Evolutionary conservation across 495 filamentous ascomycete species (phyloP).

Genomic region (Xanthoparmelia taractica): DNA sequence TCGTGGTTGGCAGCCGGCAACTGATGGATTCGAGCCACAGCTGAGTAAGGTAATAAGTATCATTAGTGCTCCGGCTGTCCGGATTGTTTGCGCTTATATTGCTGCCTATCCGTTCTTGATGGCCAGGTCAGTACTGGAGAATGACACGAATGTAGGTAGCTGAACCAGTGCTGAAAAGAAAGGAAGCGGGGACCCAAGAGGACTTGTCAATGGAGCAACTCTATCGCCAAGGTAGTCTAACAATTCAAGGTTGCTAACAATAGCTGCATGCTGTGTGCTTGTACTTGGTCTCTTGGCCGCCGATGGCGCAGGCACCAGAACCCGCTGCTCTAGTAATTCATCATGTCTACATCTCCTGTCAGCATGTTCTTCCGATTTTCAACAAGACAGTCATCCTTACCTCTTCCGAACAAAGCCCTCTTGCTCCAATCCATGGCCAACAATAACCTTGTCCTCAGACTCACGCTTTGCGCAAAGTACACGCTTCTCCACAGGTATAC

Average conservation of each 20-base stretch:
- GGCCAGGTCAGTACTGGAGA: neutral
- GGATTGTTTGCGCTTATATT: neutral
- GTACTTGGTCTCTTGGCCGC: neutral
- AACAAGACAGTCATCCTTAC: conserved; percentile 38
- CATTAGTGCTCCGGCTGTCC: neutral
- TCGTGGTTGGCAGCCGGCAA: neutral
- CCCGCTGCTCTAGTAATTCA: conserved; percentile 30
- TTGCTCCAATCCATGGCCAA: conserved; percentile 99
- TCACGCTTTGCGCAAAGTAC: conserved; percentile 98
- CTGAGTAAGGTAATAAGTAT: neutral
- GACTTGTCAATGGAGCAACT: neutral
- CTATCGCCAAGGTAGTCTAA: neutral
- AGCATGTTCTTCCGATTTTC: neutral
- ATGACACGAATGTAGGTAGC: neutral
- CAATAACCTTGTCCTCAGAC: conserved; percentile 77
- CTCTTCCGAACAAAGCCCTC: conserved; percentile 89
- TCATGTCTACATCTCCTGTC: conserved; percentile 28
- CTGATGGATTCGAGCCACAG: neutral
- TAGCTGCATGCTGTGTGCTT: neutral
- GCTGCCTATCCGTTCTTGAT: neutral
- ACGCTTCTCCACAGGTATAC: conserved; percentile 96
- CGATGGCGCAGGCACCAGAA: neutral
- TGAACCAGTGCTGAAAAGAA: neutral
- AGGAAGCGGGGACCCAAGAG: neutral
- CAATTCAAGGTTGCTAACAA: too few species aligned